Conservation (phyloP, 768 basidiomycete genomes). For the Lactarius hatsudake region DNA sequence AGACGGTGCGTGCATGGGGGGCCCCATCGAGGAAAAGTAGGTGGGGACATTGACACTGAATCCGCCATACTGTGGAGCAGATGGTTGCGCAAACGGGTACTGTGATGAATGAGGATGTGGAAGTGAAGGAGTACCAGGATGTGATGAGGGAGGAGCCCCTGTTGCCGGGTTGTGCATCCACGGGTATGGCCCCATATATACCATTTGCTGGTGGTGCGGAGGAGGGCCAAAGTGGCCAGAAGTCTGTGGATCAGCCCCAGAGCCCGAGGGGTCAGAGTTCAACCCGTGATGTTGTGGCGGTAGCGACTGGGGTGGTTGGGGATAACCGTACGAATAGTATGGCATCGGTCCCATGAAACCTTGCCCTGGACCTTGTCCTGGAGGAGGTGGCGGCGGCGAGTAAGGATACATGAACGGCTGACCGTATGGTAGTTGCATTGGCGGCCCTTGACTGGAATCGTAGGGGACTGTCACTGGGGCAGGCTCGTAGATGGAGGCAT, state of each 20-base stretch:
- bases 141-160: constrained; percentile 36
- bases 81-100: constrained; percentile 33
- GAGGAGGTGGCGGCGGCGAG: constrained; percentile 28
- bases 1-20: constrained; percentile 18
- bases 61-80: constrained; percentile 34
- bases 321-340: constrained; percentile 25
- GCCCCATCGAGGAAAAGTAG: constrained; percentile 12
- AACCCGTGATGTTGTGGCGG: constrained; percentile 26
- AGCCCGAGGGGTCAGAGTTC: constrained; percentile 31
- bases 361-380: constrained; percentile 27
- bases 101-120: constrained; percentile 36
- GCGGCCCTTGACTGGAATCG: constrained; percentile 32
- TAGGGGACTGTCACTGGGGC: constrained; percentile 34
- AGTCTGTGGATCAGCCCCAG: constrained; percentile 21
- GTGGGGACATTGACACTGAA: constrained; percentile 17
- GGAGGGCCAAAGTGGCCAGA: constrained; percentile 24
- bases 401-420: constrained; percentile 35
- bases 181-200: constrained; percentile 31
- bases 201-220: constrained; percentile 38
- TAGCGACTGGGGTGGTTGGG: constrained; percentile 7
- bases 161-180: constrained; percentile 19
- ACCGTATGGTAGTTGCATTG: constrained; percentile 34
- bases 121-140: constrained; percentile 35
- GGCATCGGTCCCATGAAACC: constrained; percentile 27
- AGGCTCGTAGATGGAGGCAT: constrained; percentile 71